Evolutionary conservation across 768 basidiomycete genomes (phyloP), one percentile per base, ranked within the genome.

Genomic region (Hericium rajendrae): DNA sequence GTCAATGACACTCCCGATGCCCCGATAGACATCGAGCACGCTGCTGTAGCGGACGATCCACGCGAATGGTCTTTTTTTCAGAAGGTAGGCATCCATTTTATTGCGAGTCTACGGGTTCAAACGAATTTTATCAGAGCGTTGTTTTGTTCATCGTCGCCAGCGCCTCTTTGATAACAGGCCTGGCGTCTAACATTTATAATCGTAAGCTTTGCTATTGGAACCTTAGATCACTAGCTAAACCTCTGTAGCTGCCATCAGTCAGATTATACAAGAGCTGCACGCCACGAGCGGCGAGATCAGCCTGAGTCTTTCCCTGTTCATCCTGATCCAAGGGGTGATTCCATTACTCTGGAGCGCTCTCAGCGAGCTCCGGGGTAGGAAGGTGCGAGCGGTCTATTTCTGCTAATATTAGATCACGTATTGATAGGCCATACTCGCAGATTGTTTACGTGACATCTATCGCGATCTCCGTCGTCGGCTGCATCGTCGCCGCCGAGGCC

Each of bases 311-410:
- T 84, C 87, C 0, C 59, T 85, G n/a, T 91, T 88, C 68, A 86
- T 89, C 57, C 70, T 84, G 2, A 63, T 88, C 11, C 90, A 91
- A 67, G 89, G 90, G 2, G 67, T 72, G 11, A 69, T 83, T 54
- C 90, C 89, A 0, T 63, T 88, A 11, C 38, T 85, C 3, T 90
- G 89, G 88, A 79, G 76, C 55, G 78, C 81, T 0, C 70, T 85
- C 24, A 85, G 84, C 56, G 90, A 92, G 69, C 78, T 91, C 37
- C 83, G 81, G 64, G 90, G 89, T 8, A 74, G 89, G 54, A 90
- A 83, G 74, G 83, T 83, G 60, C 16, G 49, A 2, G 5, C 3
- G 5, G 12, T 57, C 55, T 60, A 54, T 48, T 46, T 9, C 16
- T 46, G 43, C 3, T n/a, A 8, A 20, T 22, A n/a, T n/a, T n/a